Base-by-base conservation (phyloP, 2,329 filamentous ascomycete species). In the Hymenoscyphus repandus region DNA sequence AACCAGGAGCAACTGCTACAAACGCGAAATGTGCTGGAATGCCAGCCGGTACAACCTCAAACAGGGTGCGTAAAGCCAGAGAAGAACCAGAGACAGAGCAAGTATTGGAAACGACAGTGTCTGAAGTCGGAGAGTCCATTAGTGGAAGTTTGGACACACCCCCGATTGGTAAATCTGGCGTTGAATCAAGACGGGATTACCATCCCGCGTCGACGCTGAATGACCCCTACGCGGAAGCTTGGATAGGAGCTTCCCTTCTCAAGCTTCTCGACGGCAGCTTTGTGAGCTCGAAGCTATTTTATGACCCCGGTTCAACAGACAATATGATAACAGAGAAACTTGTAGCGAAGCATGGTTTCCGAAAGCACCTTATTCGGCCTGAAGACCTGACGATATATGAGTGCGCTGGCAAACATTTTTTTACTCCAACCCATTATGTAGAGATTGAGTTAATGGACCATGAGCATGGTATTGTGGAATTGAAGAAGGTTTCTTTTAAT, bases 261-360 rank as follows among this genome's bases (percentile, higher is more conserved):
- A 43, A 43, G 22, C 10, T 15, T n/a, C 40, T 6, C 10, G 5
- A 5, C 12, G 22, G 22, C 6, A 12, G 3, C 3, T 43, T 30
- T 13, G 17, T 13, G 13, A 22, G 17, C 11, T 10, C 12, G 10
- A 43, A 43, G 22, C 12, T 43, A 3, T 22, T 45, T 6, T 46
- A 46, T 13, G 44, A 46, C 44, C 18, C 44, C 6, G 44, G 44
- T 10, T 46, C 44, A 3, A 13, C 32, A 20, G 44, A 46, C 20
- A 46, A 46, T 13, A 46, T 46, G 9, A 18, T 46, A 10, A 37
- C 32, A 2, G 9, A 46, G n/a, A 13, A 6, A 3, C 27, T 37
- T 10, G 20, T 46, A 7, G 13, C 12, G 13, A 27, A 4, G 10
- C 22, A 46, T 38, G 18, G n/a, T 2, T 17, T 46, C 33, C 6